Percentiles rank a stretch among this genome's conserved stretches.
Conservation (phyloP, 2,329 filamentous ascomycete species). For the Penicillium sp. region DNA sequence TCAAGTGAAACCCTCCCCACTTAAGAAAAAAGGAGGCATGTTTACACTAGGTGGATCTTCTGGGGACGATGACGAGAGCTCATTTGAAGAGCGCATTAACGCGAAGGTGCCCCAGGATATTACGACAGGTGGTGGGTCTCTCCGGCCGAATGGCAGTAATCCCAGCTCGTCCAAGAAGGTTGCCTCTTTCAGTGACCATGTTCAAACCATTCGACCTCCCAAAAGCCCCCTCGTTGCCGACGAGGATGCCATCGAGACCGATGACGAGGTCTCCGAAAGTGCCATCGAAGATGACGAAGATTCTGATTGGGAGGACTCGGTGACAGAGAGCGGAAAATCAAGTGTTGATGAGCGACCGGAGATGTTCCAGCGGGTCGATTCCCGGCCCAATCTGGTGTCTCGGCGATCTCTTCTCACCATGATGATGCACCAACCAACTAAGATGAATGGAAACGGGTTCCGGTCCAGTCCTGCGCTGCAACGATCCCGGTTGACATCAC, state of each 20-base stretch:
- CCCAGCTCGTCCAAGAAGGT: slow-evolving; percentile 63
- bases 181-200: slow-evolving; percentile 75
- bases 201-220: slow-evolving; percentile 65
- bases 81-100: slow-evolving; percentile 62
- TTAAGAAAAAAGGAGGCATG: slow-evolving; percentile 67
- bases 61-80: slow-evolving; percentile 78
- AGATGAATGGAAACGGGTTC: slow-evolving; percentile 63
- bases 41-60: slow-evolving; percentile 77
- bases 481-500: slow-evolving; percentile 62
- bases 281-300: slow-evolving; percentile 72
- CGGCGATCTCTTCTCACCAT: slow-evolving; percentile 85
- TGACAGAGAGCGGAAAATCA: slow-evolving; percentile 77
- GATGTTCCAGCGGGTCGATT: slow-evolving; percentile 88
- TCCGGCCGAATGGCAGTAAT: slow-evolving; percentile 37
- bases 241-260: slow-evolving; percentile 59
- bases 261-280: slow-evolving; percentile 74
- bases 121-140: slow-evolving; percentile 54
- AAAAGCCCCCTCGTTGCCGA: slow-evolving; percentile 49
- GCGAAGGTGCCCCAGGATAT: slow-evolving; percentile 52
- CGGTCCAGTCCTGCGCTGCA: slow-evolving; percentile 46
- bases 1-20: slow-evolving; percentile 53
- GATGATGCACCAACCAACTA: slow-evolving; percentile 77
- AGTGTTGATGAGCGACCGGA: slow-evolving; percentile 71
- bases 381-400: slow-evolving; percentile 77
- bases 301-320: slow-evolving; percentile 63